Evolutionary conservation across 2,329 filamentous ascomycete species (phyloP).

Genomic region (Nemania sp.): DNA sequence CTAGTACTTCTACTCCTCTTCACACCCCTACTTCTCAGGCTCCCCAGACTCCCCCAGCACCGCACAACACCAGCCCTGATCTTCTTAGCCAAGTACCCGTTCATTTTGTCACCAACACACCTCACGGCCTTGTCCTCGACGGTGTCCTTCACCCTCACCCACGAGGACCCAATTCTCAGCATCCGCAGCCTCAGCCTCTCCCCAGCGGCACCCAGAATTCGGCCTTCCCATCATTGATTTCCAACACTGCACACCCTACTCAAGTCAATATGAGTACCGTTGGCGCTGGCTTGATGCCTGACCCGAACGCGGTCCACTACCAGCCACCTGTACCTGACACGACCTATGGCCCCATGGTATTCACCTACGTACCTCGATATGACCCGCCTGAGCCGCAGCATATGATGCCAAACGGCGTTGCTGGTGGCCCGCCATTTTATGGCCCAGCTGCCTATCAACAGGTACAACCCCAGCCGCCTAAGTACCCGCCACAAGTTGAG

Average conservation of each 20-base stretch:
- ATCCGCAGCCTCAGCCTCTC: conserved; percentile 19
- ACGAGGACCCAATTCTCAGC: conserved; percentile 1
- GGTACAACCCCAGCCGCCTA: conserved; percentile 27
- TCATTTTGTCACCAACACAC: conserved; percentile 25
- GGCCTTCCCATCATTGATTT: conserved; percentile 9
- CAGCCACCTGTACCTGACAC: conserved; percentile 63
- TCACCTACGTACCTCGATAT: conserved; percentile 59
- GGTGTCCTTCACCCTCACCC: conserved; percentile 22
- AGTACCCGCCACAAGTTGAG: conserved; percentile 10
- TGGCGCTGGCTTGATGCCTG: conserved; percentile 47
- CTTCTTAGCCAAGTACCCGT: background rate
- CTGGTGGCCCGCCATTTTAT: conserved; percentile 7
- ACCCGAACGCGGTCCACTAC: conserved; percentile 51
- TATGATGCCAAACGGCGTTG: conserved; percentile 33
- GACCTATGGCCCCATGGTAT: conserved; percentile 56
- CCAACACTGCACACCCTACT: conserved; percentile 21
- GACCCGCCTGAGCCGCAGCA: conserved; percentile 42
- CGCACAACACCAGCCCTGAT: background rate
- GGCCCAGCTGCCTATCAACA: conserved; percentile 29
- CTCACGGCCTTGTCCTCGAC: conserved; percentile 26
- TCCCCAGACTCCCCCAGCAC: background rate
- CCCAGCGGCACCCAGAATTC: conserved; percentile 11
- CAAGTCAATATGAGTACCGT: conserved; percentile 46
- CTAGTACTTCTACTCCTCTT: background rate
- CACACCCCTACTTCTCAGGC: background rate